A percentile compares a stretch with the other conserved stretches of the same genome.
Conservation (phyloP, 441 rosid genomes). For the Adansonia rubrostipa region DNA sequence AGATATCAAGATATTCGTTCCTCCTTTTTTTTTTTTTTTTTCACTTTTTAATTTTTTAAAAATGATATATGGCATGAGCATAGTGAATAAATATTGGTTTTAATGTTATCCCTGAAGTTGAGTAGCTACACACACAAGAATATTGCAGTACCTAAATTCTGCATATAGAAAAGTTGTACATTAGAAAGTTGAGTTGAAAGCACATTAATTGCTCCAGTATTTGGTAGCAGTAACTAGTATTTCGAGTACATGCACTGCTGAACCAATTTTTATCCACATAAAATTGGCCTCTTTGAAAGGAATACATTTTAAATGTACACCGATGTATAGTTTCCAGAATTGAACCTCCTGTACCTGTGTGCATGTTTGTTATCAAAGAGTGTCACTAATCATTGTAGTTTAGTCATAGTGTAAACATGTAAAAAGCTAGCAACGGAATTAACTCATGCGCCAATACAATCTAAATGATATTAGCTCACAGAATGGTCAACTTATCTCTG, state of each 20-base stretch:
- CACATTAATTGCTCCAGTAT: neutral
- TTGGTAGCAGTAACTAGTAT: neutral
- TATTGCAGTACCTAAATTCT: neutral
- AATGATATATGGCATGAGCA: neutral
- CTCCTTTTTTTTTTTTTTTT: neutral
- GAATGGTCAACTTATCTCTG: conserved; percentile 17
- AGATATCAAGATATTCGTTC: conserved; percentile 4
- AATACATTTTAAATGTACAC: neutral
- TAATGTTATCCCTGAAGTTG: neutral
- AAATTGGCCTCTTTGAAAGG: neutral
- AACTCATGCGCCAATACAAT: neutral
- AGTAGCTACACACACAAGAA: neutral
- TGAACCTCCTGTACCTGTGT: neutral
- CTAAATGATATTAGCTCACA: neutral
- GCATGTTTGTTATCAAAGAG: neutral
- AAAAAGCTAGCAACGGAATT: neutral
- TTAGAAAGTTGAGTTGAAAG: neutral
- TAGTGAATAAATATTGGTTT: neutral
- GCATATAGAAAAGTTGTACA: neutral
- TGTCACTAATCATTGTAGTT: neutral
- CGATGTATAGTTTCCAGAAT: neutral
- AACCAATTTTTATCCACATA: neutral
- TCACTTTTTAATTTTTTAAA: too few species aligned
- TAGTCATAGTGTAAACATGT: neutral
- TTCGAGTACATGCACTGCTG: neutral